phyloP scores from a whole-genome alignment of 106 monocot species.

The Dendrobium catenatum region DNA sequence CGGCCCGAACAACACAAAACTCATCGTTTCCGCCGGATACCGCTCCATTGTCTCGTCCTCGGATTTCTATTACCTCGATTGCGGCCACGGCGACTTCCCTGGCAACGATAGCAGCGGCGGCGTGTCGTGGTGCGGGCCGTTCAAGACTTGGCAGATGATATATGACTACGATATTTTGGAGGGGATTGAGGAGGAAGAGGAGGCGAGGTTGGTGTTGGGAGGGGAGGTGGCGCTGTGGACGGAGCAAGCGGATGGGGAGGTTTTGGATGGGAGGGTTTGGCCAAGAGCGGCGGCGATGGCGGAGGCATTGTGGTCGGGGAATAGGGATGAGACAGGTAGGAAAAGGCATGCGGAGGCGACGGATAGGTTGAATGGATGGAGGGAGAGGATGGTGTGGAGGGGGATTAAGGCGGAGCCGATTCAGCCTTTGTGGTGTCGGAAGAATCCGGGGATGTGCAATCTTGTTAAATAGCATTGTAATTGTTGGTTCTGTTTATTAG shows the following conservation, averaged over 20 bases:
- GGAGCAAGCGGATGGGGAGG: constrained; percentile 67
- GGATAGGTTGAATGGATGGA: constrained; percentile 78
- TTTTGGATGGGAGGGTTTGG: constrained; percentile 74
- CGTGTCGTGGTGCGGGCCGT: constrained; percentile 65
- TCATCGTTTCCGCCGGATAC: constrained; percentile 52
- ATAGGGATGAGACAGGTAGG: constrained; percentile 43
- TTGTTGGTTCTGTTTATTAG: too few relatives aligned
- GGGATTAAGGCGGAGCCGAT: constrained; percentile 80
- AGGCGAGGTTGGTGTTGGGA: constrained; percentile 60
- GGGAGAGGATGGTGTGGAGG: constrained; percentile 68
- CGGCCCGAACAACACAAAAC: constrained; percentile 71
- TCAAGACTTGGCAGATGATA: constrained; percentile 26
- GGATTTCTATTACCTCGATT: constrained; percentile 92
- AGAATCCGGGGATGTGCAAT: constrained; percentile 74
- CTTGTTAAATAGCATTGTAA: neutral
- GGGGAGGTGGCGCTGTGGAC: constrained; percentile 96
- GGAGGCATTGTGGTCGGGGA: constrained; percentile 84
- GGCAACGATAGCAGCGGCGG: constrained; percentile 81
- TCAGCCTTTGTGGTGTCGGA: constrained; percentile 73
- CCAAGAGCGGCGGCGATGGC: constrained; percentile 80
- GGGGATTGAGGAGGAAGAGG: constrained; percentile 27
- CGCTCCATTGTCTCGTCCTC: constrained; percentile 81
- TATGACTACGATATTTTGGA: constrained; percentile 25
- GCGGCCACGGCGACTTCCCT: constrained; percentile 73
- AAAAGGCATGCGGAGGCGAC: constrained; percentile 72